Conservation (phyloP, 78 protist species). For the Neovahlkampfia damariscottae region DNA sequence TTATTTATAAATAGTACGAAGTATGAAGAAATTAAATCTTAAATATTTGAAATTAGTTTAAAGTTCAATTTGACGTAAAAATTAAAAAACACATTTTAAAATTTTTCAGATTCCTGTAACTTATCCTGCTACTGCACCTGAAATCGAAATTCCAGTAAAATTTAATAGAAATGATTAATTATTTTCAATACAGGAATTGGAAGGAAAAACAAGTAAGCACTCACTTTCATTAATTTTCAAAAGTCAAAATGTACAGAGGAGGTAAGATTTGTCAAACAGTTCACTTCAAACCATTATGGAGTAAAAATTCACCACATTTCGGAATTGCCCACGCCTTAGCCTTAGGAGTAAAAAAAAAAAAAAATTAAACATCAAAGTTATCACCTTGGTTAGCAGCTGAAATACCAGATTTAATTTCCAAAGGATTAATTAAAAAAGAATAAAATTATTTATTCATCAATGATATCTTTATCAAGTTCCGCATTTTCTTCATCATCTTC, state of each 20-base stretch:
- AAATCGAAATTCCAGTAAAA: constrained; percentile 79
- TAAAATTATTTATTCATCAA: not conserved
- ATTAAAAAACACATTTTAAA: no score
- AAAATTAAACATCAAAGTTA: constrained; percentile 20
- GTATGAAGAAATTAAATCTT: not conserved
- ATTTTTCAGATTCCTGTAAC: constrained; percentile 89
- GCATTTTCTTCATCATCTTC: no score
- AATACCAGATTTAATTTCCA: constrained; percentile 74
- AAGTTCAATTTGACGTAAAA: constrained; percentile 68
- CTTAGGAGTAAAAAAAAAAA: constrained; percentile 62
- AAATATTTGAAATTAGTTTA: not conserved
- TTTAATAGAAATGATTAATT: no score
- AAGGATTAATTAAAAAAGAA: constrained; percentile 7
- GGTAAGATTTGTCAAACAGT: constrained; percentile 89
- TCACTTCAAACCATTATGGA: constrained; percentile 94
- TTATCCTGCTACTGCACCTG: constrained; percentile 82
- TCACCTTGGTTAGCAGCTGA: constrained; percentile 96
- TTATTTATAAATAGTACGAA: not conserved
- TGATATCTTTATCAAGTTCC: no score
- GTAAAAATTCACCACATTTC: constrained; percentile 81
- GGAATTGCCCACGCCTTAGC: constrained; percentile 95
- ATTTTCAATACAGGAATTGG: no score
- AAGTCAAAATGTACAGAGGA: constrained; percentile 77
- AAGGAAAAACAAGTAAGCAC: constrained; percentile 45
- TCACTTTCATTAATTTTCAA: constrained; percentile 1